These are phyloP conservation scores for Crassisporium funariophilum DNA, from an alignment of 768 basidiomycete species.

Conservation along the genomic window DNA sequence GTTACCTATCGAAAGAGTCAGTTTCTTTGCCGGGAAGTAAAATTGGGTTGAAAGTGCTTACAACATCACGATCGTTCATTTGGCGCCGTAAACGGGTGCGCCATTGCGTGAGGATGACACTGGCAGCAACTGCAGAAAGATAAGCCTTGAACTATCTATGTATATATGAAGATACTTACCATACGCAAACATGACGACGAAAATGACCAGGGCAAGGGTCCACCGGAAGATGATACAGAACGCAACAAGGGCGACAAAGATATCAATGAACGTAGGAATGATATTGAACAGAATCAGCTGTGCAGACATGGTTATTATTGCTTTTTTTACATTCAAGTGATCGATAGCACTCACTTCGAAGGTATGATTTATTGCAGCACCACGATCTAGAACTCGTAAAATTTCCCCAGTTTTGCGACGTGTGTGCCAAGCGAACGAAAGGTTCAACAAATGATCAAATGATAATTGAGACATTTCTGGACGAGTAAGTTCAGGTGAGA, in stretches of 20 bases:
- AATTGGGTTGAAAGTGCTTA: conserved; percentile 34
- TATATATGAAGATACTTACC: conserved; percentile 41
- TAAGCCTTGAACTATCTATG: conserved; percentile 45
- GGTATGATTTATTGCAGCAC: conserved; percentile 83
- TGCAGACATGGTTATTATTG: conserved; percentile 2
- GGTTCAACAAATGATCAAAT: conserved; percentile 84
- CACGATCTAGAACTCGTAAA: conserved; percentile 78
- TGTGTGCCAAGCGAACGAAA: conserved; percentile 84
- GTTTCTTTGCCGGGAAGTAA: background rate
- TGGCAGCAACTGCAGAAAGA: conserved; percentile 45
- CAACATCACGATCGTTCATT: conserved; percentile 85
- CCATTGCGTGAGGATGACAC: conserved; percentile 68
- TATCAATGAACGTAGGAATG: conserved; percentile 81
- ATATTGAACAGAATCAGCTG: conserved; percentile 84
- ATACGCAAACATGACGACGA: conserved; percentile 74
- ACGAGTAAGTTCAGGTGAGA: conserved; percentile 1
- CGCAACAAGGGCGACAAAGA: conserved; percentile 67
- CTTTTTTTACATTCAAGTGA: background rate
- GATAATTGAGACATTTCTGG: conserved; percentile 85
- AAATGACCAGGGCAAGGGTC: conserved; percentile 66
- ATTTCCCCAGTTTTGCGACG: conserved; percentile 86
- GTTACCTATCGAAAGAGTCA: conserved; percentile 48
- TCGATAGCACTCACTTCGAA: conserved; percentile 51
- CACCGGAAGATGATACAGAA: conserved; percentile 66
- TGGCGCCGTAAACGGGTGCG: conserved; percentile 72